Base-by-base conservation (phyloP, 106 monocot species). In the Dioscorea dumetorum region DNA sequence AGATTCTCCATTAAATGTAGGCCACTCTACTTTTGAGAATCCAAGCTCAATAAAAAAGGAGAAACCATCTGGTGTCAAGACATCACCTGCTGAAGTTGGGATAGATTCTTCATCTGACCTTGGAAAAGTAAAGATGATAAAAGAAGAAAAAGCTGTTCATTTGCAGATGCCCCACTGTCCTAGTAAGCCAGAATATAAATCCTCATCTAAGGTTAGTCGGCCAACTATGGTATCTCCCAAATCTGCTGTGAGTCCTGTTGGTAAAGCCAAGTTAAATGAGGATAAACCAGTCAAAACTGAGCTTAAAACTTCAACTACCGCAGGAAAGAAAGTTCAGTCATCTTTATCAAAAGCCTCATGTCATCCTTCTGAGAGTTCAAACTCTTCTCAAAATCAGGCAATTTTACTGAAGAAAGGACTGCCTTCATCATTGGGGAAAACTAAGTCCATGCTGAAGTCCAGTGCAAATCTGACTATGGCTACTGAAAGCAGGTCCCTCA, bases 391-490 rank as follows among this genome's bases (percentile, higher is more conserved):
- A 58, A 80, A 63, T 75, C 74, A 72, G 34, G 69, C 60, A 28
- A 14, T 60, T 33, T 22, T 50, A 32, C 49, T 67, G 28, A 88
- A 81, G 70, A 81, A 53, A 28, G 85, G 60, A 50, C 21, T 69
- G 66, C 71, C 78, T 66, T 67, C 64, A 51, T 67, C 78, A 41
- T 68, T 74, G 68, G 82, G 68, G 50, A 83, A 81, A 28, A 16
- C 48, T 56, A 91, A 95, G 71, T 49, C 50, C 15, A 78, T 50
- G n/a, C 28, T 54, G 22, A 95, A 91, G 68, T 63, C 75, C 53
- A 77, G 66, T 59, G n/a, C 72, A 28, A 64, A 17, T 24, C 60
- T 58, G 24, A 62, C 22, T 68, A 62, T 51, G 20, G 67, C 28
- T 5, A 48, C 70, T 14, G 88, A 91, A 63, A 91, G 78, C 72